Percentiles rank a stretch among this genome's conserved stretches.
These are phyloP conservation scores for Larix sibirica DNA, from an alignment of 83 land plant species.

Conservation along the genomic window DNA sequence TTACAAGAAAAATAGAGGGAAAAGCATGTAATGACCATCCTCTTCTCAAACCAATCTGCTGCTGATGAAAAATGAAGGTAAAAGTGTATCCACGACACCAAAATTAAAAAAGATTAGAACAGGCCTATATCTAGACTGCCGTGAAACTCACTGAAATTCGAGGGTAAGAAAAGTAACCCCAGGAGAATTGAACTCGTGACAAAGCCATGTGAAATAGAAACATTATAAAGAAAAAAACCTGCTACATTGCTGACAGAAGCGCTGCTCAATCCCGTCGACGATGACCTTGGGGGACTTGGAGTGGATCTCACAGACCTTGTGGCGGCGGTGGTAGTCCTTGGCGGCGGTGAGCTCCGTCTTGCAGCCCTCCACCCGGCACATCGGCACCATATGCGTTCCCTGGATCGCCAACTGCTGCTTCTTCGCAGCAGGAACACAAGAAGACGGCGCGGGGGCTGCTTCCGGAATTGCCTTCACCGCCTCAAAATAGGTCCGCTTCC, in stretches of 20 bases:
- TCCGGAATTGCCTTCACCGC: constrained; percentile 7
- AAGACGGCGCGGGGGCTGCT: background rate
- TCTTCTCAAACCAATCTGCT: background rate
- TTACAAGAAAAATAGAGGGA: background rate
- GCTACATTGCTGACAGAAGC: constrained; percentile 79
- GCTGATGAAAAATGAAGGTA: no score
- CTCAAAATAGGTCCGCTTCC: constrained; percentile 37
- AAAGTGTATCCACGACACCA: no score
- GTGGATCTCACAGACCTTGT: constrained; percentile 57
- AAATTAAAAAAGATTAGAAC: no score
- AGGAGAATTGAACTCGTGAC: no score
- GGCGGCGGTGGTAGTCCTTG: constrained; percentile 60
- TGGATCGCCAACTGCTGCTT: background rate
- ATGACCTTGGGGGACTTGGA: constrained; percentile 48
- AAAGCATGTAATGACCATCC: background rate
- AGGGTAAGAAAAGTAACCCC: no score
- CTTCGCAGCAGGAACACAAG: constrained; percentile 7
- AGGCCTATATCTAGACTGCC: no score
- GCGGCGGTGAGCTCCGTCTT: constrained; percentile 47
- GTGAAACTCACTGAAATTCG: no score
- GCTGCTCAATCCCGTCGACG: constrained; percentile 52
- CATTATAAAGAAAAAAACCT: constrained; percentile 26
- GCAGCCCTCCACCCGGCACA: constrained; percentile 73
- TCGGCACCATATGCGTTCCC: constrained; percentile 19
- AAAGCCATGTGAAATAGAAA: no score